phyloP scores from a whole-genome alignment of 805 yeast species.

The Myxozyma kluyveri region DNA sequence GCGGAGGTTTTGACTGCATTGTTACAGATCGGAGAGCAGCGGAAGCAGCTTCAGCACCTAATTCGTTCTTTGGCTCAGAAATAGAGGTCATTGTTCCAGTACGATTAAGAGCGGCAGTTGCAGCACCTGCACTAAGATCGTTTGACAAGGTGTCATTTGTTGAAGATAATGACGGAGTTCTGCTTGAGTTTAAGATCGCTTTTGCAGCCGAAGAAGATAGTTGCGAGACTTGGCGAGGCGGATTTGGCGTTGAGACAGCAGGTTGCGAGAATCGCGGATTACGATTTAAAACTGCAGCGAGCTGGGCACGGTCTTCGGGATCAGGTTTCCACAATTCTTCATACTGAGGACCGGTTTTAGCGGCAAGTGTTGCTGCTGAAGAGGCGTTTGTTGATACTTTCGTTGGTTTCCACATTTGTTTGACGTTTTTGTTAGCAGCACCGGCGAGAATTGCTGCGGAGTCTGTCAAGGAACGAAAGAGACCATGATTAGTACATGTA shows the following conservation, averaged over 20 bases:
- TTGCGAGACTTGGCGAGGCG: conserved; percentile 3
- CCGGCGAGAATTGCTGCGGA: conserved; percentile 18
- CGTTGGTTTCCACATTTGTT: conserved; percentile 18
- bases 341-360: conserved; percentile 35
- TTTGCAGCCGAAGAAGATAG: conserved; percentile 9
- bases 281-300: conserved; percentile 50
- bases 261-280: conserved; percentile 44
- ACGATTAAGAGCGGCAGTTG: conserved; percentile 3
- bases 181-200: background rate
- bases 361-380: conserved; percentile 41
- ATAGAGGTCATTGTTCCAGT: too few species aligned
- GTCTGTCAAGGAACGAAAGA: conserved; percentile 9
- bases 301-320: conserved; percentile 55
- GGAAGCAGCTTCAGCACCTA: background rate
- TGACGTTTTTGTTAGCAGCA: conserved; percentile 5
- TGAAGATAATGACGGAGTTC: background rate
- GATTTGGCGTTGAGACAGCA: background rate
- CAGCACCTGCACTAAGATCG: conserved; percentile 3
- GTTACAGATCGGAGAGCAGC: background rate
- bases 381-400: conserved; percentile 34
- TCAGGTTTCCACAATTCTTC: conserved; percentile 40
- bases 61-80: too few species aligned
- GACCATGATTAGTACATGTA: background rate
- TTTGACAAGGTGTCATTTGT: background rate
- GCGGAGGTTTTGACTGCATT: background rate